Conservation (phyloP, 2,329 filamentous ascomycete genomes). For the Didymella pinodella region DNA sequence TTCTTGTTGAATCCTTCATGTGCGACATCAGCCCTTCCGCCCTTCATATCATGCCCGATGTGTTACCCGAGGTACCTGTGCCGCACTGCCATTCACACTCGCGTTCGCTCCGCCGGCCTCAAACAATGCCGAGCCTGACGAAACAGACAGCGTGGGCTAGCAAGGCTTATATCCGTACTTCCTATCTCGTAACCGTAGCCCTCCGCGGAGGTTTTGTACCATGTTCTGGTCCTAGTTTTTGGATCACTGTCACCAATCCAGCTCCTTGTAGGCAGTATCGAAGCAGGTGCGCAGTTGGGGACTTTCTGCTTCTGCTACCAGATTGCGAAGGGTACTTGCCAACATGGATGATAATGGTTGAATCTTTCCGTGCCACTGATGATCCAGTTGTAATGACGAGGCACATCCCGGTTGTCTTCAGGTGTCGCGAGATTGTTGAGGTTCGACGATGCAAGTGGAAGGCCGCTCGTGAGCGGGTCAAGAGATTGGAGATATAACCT, state of each 20-base stretch:
- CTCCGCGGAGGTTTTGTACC: neutral
- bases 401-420: neutral
- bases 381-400: neutral
- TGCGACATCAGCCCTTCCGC: neutral
- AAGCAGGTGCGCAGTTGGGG: neutral
- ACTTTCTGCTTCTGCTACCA: neutral
- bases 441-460: neutral
- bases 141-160: slow-evolving; percentile 5
- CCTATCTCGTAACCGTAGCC: neutral
- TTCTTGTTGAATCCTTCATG: neutral
- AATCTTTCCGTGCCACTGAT: neutral
- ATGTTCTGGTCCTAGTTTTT: neutral
- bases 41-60: neutral
- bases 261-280: neutral
- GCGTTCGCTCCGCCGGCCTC: slow-evolving; percentile 1
- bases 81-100: neutral
- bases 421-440: neutral
- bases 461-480: neutral
- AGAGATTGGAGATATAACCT: neutral
- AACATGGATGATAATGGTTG: neutral
- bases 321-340: neutral
- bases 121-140: slow-evolving; percentile 12
- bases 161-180: neutral
- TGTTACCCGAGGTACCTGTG: neutral
- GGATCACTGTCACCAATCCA: neutral